A percentile compares a stretch with the other conserved stretches of the same genome.
Evolutionary conservation across 202 grass and related monocot species (phyloP).

Genomic region (Carex arenaria): DNA sequence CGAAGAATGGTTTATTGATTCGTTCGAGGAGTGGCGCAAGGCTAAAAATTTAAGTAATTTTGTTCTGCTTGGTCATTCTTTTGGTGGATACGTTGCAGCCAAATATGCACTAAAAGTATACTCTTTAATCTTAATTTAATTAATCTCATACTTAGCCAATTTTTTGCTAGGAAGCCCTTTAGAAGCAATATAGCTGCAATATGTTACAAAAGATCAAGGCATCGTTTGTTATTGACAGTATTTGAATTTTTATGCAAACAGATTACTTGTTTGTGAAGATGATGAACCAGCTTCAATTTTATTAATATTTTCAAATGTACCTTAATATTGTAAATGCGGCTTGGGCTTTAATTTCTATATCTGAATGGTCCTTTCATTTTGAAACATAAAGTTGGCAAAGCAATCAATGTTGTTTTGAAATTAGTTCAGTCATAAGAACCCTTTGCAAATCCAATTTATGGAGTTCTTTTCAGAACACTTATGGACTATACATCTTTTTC

Average conservation of each 20-base stretch:
- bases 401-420: not conserved
- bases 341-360: not conserved
- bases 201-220: not conserved
- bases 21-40: conserved; percentile 98
- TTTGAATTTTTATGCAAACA: not conserved
- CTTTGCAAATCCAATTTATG: not conserved
- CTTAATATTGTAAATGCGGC: not conserved
- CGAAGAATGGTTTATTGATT: conserved; percentile 97
- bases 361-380: not conserved
- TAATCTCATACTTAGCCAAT: not conserved
- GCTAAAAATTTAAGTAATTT: conserved; percentile 91
- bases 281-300: not conserved
- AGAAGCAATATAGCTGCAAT: not conserved
- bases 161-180: not conserved
- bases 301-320: not conserved
- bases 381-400: not conserved
- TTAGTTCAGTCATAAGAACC: not conserved
- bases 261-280: not conserved
- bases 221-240: not conserved
- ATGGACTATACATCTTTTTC: not conserved
- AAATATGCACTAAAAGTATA: conserved; percentile 95
- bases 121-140: not conserved
- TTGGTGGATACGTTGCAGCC: conserved; percentile 92
- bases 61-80: conserved; percentile 95
- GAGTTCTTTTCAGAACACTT: not conserved